Base-by-base conservation (phyloP, 2,329 filamentous ascomycete genomes). In the Sphaceloma murrayae region DNA sequence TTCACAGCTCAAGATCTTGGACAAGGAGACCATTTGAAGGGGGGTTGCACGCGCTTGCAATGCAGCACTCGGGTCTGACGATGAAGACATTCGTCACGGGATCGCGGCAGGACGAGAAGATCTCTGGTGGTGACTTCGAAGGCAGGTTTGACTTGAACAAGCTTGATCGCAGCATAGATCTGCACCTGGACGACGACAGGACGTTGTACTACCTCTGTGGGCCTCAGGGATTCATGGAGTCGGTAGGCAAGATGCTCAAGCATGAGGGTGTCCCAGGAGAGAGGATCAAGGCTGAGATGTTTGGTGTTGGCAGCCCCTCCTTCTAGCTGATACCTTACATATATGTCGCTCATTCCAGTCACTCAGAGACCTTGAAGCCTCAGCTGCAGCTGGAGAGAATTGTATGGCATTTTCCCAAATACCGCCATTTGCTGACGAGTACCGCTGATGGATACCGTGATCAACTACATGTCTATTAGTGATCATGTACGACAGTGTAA, bases 201-300 rank as follows among this genome's bases (percentile, higher is more conserved):
- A 69, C 83, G 0, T 67, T 78, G 54, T 88, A 86, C 59, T 87
- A 75, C 53, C 64, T 85, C 43, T 88, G 84, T 55, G 84, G 83
- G 0, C 82, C 83, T 0, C 68, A 71, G 48, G 57, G 59, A 5
- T 88, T 86, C 67, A 88, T 88, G 84, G 54, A 69, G 7, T 72
- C 75, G 27, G 64, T 74, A 16, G 66, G 74, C 51, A 60, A 62
- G 5, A 69, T 65, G 52, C 64, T 87, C 46, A 62, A 69, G 52
- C 63, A 54, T 2, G 61, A 67, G 45, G 80, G 79, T 0, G 78
- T 86, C 1, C 60, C 66, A 1, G 60, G 62, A n/a, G 68, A 69
- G 21, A 72, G 75, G 51, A 70, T 84, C 45, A 73, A 78, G 54
- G 68, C 84, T 52, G 82, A 87, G 61, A 43, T 46, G 4, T 50